Conservation (phyloP, 1,139 yeast genomes). For the Protomyces lactucae-debilis region DNA sequence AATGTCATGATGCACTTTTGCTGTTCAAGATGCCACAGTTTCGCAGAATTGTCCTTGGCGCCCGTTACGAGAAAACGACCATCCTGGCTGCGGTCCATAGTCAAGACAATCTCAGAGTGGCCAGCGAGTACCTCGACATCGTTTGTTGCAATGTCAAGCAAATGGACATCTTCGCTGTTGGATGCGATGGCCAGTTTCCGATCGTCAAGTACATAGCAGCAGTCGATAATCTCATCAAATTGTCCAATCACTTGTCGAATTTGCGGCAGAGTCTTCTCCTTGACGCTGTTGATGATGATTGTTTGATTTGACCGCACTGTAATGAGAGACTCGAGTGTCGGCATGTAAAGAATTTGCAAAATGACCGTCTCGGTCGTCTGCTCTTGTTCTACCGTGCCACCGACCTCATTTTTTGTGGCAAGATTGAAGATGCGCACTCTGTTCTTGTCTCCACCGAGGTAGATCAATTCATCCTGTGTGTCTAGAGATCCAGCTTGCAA, state of each 20-base stretch:
- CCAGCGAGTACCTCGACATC: slow-evolving; percentile 68
- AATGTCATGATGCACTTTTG: slow-evolving; percentile 52
- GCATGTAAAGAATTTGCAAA: slow-evolving; percentile 29
- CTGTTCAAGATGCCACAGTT: slow-evolving; percentile 56
- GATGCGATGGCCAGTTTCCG: slow-evolving; percentile 72
- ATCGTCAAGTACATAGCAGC: slow-evolving; percentile 67
- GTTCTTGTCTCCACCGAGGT: slow-evolving; percentile 80
- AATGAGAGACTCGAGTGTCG: slow-evolving; percentile 36
- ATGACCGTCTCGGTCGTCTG: slow-evolving; percentile 33
- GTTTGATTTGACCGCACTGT: slow-evolving; percentile 79
- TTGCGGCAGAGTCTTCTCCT: slow-evolving; percentile 42
- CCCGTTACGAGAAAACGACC: slow-evolving; percentile 90
- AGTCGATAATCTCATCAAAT: slow-evolving; percentile 91
- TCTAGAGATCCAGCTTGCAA: slow-evolving; percentile 39
- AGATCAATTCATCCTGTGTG: slow-evolving; percentile 43
- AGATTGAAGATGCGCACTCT: slow-evolving; percentile 58
- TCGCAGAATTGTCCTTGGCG: slow-evolving; percentile 82
- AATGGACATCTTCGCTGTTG: slow-evolving; percentile 83
- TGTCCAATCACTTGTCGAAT: slow-evolving; percentile 73
- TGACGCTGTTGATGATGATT: slow-evolving; percentile 48
- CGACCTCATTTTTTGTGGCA: slow-evolving; percentile 31
- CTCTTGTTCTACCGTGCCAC: slow-evolving; percentile 31
- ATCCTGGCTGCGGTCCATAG: slow-evolving; percentile 68
- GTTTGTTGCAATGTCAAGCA: slow-evolving; percentile 49
- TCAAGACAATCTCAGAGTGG: slow-evolving; percentile 78